These are phyloP conservation scores for Linum lewisii DNA, from an alignment of 345 rosid genomes.

Conservation along the genomic window DNA sequence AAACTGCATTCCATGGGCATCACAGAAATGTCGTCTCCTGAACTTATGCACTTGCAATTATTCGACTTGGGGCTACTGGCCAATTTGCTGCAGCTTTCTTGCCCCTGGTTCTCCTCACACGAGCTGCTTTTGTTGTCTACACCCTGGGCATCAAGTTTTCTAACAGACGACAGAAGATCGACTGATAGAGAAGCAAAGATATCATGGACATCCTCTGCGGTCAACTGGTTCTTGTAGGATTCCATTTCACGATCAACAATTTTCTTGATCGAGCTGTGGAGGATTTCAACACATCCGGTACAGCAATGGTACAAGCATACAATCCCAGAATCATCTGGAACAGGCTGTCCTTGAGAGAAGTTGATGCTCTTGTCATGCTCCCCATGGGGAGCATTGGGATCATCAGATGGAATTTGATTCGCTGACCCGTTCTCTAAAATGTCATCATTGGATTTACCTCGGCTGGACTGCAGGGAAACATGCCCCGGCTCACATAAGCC, in stretches of 20 bases:
- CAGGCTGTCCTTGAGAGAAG: conserved; percentile 15
- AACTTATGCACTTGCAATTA: conserved; percentile 36
- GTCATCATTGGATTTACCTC: conserved; percentile 11
- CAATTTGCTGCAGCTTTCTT: conserved; percentile 14
- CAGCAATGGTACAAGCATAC: conserved; percentile 64
- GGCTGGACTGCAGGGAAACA: conserved; percentile 8
- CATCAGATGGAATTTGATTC: conserved; percentile 10
- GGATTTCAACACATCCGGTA: conserved; percentile 39
- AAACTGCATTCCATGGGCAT: conserved; percentile 43
- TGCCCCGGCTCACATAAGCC: conserved; percentile 20
- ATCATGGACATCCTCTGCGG: conserved; percentile 59
- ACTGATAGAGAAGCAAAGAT: conserved; percentile 58
- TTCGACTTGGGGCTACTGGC: conserved; percentile 16
- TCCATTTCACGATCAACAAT: conserved; percentile 37
- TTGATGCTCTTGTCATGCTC: conserved; percentile 13
- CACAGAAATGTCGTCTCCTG: conserved; percentile 20
- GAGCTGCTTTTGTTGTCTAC: conserved; percentile 18
- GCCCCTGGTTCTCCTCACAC: conserved; percentile 18
- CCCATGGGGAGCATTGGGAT: conserved; percentile 12
- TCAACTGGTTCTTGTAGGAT: conserved; percentile 26
- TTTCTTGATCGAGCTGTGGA: conserved; percentile 41
- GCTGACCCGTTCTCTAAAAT: conserved; percentile 17
- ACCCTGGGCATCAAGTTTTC: conserved; percentile 27
- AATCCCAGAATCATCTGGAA: conserved; percentile 24
- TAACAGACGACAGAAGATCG: conserved; percentile 49